Evolutionary conservation across 306 rosid species (phyloP).

Genomic region (Macrotyloma uniflorum): DNA sequence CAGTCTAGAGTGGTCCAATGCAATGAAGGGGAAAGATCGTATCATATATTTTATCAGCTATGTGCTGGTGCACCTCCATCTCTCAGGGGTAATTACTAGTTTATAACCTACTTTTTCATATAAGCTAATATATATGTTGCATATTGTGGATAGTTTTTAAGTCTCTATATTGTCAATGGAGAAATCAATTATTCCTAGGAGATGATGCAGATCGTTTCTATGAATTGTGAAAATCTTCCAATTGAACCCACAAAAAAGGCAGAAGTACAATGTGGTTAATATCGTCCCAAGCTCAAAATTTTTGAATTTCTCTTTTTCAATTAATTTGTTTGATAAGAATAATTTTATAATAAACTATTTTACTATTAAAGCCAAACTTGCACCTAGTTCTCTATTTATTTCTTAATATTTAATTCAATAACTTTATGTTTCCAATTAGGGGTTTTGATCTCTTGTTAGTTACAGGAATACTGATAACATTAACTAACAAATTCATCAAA

Average conservation of each 20-base stretch:
- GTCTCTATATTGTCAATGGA: conserved; percentile 13
- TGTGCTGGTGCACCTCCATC: conserved; percentile 88
- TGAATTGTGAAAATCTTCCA: neutral
- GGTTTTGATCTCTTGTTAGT: conserved; percentile 8
- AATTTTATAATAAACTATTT: conserved; percentile 11
- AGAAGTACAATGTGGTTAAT: neutral
- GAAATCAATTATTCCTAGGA: neutral
- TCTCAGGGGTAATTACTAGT: conserved; percentile 57
- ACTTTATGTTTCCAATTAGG: conserved; percentile 9
- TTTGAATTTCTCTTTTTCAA: neutral
- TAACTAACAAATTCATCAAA: neutral
- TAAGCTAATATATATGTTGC: conserved; percentile 24
- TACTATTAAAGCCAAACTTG: neutral
- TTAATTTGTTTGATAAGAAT: conserved; percentile 6
- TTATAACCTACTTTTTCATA: conserved; percentile 14
- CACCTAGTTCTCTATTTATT: neutral
- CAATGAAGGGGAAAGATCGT: conserved; percentile 91
- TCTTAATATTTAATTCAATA: neutral
- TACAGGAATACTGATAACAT: neutral
- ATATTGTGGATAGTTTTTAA: conserved; percentile 3
- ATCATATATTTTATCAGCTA: conserved; percentile 93
- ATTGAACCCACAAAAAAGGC: neutral
- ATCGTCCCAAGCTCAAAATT: neutral
- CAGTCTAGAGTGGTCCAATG: conserved; percentile 99
- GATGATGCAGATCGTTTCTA: neutral